Evolutionary conservation across 768 basidiomycete genomes (phyloP).

Genomic region (Boletus rubropictus): DNA sequence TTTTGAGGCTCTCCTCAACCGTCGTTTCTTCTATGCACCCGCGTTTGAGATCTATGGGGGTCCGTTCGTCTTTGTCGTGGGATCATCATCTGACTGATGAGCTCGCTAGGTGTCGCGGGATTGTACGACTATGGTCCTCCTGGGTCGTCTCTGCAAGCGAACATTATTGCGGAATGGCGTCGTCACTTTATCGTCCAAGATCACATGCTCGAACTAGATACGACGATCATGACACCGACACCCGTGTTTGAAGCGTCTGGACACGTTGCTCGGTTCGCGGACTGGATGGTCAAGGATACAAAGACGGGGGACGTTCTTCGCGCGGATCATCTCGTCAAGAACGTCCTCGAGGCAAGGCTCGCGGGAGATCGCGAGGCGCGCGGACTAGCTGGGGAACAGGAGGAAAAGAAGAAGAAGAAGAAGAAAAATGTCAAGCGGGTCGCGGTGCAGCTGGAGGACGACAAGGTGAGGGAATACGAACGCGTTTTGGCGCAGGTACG

Average conservation of each 20-base stretch:
- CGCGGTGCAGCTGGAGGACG: conserved; percentile 70
- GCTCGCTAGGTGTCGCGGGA: conserved; percentile 93
- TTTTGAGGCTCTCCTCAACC: conserved; percentile 80
- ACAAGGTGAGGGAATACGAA: conserved; percentile 72
- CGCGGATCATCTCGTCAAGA: conserved; percentile 94
- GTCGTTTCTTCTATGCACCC: conserved; percentile 95
- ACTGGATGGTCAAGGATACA: conserved; percentile 98
- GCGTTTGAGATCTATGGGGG: conserved; percentile 99
- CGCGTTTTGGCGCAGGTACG: conserved; percentile 80
- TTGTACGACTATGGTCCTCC: conserved; percentile 98
- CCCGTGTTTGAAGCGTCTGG: conserved; percentile 95
- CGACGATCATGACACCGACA: conserved; percentile 94
- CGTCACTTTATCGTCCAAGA: conserved; percentile 98
- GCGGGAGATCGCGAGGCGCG: conserved; percentile 89
- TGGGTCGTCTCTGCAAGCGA: conserved; percentile 91
- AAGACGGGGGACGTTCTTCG: conserved; percentile 96
- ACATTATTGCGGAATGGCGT: conserved; percentile 95
- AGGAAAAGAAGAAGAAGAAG: conserved; percentile 63
- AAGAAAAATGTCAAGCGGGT: conserved; percentile 66
- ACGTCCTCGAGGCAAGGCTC: conserved; percentile 82
- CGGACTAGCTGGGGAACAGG: conserved; percentile 58
- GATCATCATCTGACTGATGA: too few relatives aligned
- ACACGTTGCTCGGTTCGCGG: conserved; percentile 95
- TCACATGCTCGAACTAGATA: conserved; percentile 97
- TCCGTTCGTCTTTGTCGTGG: conserved; percentile 37